Base-by-base conservation (phyloP, 495 filamentous ascomycete genomes). In the Trichocladium uniseriatum region DNA sequence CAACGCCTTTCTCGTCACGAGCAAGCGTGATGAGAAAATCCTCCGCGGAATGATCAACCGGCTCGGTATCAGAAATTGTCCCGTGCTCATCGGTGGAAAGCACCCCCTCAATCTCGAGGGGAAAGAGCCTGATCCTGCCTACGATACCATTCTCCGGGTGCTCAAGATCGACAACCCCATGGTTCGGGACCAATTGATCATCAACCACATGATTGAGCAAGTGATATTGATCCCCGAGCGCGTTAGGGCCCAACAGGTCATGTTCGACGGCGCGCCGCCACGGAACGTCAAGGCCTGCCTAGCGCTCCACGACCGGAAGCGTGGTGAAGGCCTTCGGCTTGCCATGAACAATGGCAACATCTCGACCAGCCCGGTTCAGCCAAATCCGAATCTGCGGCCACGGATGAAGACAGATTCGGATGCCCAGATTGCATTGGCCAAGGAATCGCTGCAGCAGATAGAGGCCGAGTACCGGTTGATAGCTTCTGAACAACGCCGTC, bases 201-300 rank as follows among this genome's bases (percentile, higher is more conserved):
- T 99, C 61, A 81, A 79, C 45, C 74, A 90, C 56, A 65, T 70
- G 7, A 85, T 95, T 38, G 92, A 99, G 48, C 90, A 97, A 59
- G 80, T 82, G 10, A 74, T 95, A 9, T 64, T 99, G 2, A 81
- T 96, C 38, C 75, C 81, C 37, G 66, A 79, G 36, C 69, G 85
- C 15, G 58, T 70, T 10, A 73, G 85, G 45, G 94, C 83, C 1
- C 69, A 82, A 18, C 64, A 76, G 2, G 75, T 84, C 27, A 86
- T 96, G 74, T 84, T 83, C 55, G 73, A 77, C 38, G 76, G 76
- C 7, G 58, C 68, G 31, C 70, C 68, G 24, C 79, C 83, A 3
- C 72, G 65, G 11, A 89, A 94, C 54, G 89, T 94, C 21, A 79
- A 74, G 49, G 76, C 77, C 44, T 89, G 84, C 53, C 80, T 84